These are phyloP conservation scores for Gossypium thurberi DNA, from an alignment of 345 rosid genomes.

Conservation along the genomic window DNA sequence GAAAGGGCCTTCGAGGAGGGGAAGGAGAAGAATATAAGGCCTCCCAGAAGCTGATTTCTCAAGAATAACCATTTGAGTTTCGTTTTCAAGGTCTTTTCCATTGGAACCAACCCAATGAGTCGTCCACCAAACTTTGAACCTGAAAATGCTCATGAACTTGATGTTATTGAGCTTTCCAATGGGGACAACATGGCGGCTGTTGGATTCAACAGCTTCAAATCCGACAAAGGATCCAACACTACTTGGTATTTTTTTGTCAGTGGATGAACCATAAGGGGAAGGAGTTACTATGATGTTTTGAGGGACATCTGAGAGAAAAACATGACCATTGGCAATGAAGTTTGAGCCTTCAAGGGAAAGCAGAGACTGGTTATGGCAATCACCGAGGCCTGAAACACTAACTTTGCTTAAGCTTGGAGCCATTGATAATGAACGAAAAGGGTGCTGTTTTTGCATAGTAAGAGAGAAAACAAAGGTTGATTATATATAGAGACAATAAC, in stretches of 20 bases:
- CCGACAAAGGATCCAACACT: conserved; percentile 61
- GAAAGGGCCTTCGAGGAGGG: conserved; percentile 64
- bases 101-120: conserved; percentile 86
- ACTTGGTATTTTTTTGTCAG: conserved; percentile 28
- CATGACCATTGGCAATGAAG: conserved; percentile 55
- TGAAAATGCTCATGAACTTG: conserved; percentile 85
- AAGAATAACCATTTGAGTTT: conserved; percentile 73
- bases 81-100: conserved; percentile 68
- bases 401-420: conserved; percentile 36
- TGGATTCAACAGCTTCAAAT: conserved; percentile 34
- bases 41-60: conserved; percentile 53
- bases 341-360: conserved; percentile 45
- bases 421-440: neutral
- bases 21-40: conserved; percentile 68
- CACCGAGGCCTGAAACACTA: conserved; percentile 14
- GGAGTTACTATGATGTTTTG: conserved; percentile 43
- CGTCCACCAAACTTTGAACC: conserved; percentile 99
- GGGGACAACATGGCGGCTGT: conserved; percentile 58
- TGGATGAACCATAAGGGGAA: conserved; percentile 24
- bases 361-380: conserved; percentile 12
- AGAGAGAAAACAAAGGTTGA: too few species aligned
- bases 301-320: conserved; percentile 60
- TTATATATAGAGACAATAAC: neutral
- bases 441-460: too few species aligned
- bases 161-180: conserved; percentile 60